Percentiles rank a stretch among this genome's conserved stretches.
phyloP scores from a whole-genome alignment of 2,329 filamentous ascomycete species.

The Epichloe amarillans region DNA sequence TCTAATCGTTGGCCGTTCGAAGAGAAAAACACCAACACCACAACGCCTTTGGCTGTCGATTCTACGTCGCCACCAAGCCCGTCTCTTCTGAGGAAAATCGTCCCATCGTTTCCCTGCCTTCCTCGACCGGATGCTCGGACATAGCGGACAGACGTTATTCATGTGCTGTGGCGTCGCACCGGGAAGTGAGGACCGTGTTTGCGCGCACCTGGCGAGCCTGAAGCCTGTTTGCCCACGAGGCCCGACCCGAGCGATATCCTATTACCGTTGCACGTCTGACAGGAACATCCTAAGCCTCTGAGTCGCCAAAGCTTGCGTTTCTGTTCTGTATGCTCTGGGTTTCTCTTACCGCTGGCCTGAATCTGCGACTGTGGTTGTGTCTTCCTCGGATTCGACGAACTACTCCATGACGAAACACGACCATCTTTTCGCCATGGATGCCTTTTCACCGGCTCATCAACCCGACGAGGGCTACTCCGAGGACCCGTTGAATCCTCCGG shows the following conservation, averaged over 20 bases:
- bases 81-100: background rate
- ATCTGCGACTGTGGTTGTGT: background rate
- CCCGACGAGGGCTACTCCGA: conserved; percentile 84
- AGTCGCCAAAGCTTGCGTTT: background rate
- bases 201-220: background rate
- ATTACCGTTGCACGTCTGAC: background rate
- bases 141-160: background rate
- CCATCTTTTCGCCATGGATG: conserved; percentile 24
- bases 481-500: conserved; percentile 43
- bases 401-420: conserved; percentile 16
- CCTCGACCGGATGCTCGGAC: background rate
- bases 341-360: background rate
- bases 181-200: background rate
- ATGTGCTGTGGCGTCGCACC: background rate
- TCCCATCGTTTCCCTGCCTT: background rate
- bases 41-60: background rate
- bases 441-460: conserved; percentile 38
- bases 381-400: background rate
- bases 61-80: background rate
- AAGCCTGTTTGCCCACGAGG: background rate
- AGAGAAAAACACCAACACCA: background rate
- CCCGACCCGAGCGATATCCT: background rate
- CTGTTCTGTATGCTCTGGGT: background rate
- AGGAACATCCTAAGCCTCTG: background rate
- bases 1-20: background rate